Base-by-base conservation (phyloP, 768 basidiomycete species). In the Boletus rufocinnamomeus region DNA sequence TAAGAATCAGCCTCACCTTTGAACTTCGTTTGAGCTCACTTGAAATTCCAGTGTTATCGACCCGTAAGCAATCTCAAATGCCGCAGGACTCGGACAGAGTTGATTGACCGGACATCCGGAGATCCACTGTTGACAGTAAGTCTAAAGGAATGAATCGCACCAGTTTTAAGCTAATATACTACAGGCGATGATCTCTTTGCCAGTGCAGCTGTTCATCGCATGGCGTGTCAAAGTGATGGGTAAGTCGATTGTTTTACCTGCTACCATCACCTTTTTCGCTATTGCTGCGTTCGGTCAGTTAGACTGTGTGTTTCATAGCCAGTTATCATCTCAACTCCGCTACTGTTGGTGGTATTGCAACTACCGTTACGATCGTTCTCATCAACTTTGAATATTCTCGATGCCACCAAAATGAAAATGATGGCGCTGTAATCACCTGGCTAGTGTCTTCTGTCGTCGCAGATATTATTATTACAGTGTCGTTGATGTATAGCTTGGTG, bases 131-230 rank as follows among this genome's bases (percentile, higher is more conserved):
- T 77, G 62, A 82, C 80, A 14, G 79, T 81, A 21, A 59, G 72
- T 60, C 8, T 21, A 6, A 2, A 9, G 30, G 7, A 48, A 40
- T 19, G 1, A 17, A 2, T 1, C 5, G 1, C 19, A 14, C 30
- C 4, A 1, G 9, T 34, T 56, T 35, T 1, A 6, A 25, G 32
- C 34, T 50, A 21, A 45, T 21, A 40, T 41, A 1, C 17, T 11
- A 37, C 45, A 82, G 81, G 80, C 75, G 6, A 73, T 82, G 54
- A 79, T 79, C 35, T 79, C 77, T 1, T 60, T 72, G 7, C 62
- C 76, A 16, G 80, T 81, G 7, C 81, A 83, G 52, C 57, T 77
- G 6, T 84, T 82, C 63, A 81, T 80, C 46, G 78, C 79, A 5
- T 78, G 76, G 75, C 69, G 77, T 21, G 74, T 78, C 17, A 74